Percentiles rank a stretch among this genome's conserved stretches.
phyloP scores from a whole-genome alignment of 1,284 basidiomycete genomes.

The Ganoderma resinaceum region DNA sequence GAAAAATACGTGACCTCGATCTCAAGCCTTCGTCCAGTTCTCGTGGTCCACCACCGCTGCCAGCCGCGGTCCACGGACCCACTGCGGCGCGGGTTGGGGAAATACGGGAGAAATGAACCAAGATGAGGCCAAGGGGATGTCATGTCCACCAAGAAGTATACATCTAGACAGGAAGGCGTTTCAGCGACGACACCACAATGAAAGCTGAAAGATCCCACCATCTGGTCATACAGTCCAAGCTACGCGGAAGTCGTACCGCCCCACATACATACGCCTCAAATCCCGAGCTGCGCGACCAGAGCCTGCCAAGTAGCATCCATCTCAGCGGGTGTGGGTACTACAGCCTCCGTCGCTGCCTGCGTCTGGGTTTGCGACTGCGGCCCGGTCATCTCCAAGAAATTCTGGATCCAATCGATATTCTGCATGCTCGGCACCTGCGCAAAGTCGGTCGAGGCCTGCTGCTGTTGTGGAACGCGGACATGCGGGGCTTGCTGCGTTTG shows the following conservation, averaged over 20 bases:
- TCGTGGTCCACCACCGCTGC: not conserved
- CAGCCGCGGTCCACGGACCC: not conserved
- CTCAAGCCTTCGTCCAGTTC: constrained; percentile 9
- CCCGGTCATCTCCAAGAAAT: constrained; percentile 9
- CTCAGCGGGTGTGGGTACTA: constrained; percentile 31
- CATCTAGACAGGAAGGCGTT: not conserved
- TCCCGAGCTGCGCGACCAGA: constrained; percentile 69
- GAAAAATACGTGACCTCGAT: not conserved
- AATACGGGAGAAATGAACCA: constrained; percentile 6
- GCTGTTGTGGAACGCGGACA: not conserved
- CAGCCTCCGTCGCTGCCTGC: constrained; percentile 24
- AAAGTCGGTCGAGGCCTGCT: constrained; percentile 2
- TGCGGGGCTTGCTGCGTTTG: not conserved
- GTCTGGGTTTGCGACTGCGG: constrained; percentile 18
- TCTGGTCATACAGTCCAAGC: not conserved
- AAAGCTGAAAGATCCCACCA: not conserved
- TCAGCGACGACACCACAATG: not conserved
- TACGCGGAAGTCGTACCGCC: not conserved
- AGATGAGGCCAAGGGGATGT: not conserved
- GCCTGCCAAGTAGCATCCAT: constrained; percentile 69
- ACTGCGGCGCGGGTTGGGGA: not conserved
- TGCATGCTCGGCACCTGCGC: constrained; percentile 21
- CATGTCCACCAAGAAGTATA: not conserved
- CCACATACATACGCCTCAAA: constrained; percentile 1
- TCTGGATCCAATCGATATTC: constrained; percentile 21